Percentiles rank a stretch among this genome's conserved stretches.
phyloP scores from a whole-genome alignment of 371 early-diverging fungal species.

The Amoeboaphelidium occidentale region DNA sequence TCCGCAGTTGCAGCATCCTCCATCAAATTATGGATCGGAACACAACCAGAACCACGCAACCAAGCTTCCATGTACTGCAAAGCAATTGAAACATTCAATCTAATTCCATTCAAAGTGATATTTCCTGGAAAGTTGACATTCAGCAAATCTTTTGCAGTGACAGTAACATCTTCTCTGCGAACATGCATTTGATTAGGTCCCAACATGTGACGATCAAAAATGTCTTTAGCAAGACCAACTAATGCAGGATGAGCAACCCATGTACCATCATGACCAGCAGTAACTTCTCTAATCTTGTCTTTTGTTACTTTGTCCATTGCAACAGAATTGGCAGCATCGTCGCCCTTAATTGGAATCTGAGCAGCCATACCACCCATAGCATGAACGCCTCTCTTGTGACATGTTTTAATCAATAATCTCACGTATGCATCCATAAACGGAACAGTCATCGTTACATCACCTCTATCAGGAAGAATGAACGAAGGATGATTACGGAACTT shows the following conservation, averaged over 20 bases:
- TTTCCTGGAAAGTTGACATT: slow-evolving; percentile 42
- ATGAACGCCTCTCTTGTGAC: slow-evolving; percentile 86
- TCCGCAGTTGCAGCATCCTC: slow-evolving; percentile 95
- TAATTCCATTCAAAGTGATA: slow-evolving; percentile 70
- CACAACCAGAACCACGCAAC: slow-evolving; percentile 81
- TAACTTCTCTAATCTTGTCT: slow-evolving; percentile 80
- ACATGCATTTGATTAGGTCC: slow-evolving; percentile 78
- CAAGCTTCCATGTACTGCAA: slow-evolving; percentile 85
- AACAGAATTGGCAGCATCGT: slow-evolving; percentile 52
- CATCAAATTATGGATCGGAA: slow-evolving; percentile 89
- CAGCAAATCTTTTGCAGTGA: slow-evolving; percentile 54
- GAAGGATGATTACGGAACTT: slow-evolving; percentile 62
- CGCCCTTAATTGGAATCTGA: slow-evolving; percentile 85
- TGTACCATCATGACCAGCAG: slow-evolving; percentile 82
- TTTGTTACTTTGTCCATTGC: slow-evolving; percentile 76
- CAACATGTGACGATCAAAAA: slow-evolving; percentile 84
- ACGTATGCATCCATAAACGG: slow-evolving; percentile 93
- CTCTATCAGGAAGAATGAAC: slow-evolving; percentile 67
- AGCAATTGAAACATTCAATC: slow-evolving; percentile 68
- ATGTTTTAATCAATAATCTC: slow-evolving; percentile 77
- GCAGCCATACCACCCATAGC: slow-evolving; percentile 98
- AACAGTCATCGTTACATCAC: slow-evolving; percentile 66
- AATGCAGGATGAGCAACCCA: slow-evolving; percentile 93
- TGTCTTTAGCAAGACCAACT: slow-evolving; percentile 52
- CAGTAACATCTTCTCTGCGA: slow-evolving; percentile 66